A percentile compares a stretch with the other conserved stretches of the same genome.
These are phyloP conservation scores for Malus hybrid DNA, from an alignment of 331 rosid genomes.

Conservation along the genomic window DNA sequence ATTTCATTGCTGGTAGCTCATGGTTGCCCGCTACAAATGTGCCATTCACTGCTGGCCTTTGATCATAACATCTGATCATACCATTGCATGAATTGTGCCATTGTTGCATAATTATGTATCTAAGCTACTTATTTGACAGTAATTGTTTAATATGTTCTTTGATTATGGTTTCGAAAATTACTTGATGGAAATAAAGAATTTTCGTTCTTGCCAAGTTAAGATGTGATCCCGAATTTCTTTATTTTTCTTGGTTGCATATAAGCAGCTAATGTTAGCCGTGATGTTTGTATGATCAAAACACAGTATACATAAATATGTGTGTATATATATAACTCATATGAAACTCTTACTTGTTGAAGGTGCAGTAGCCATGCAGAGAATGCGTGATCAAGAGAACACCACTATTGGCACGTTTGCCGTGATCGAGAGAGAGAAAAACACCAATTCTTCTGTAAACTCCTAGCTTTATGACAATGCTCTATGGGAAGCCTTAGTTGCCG, in stretches of 20 bases:
- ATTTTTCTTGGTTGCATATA: background rate
- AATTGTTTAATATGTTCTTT: background rate
- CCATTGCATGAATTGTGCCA: background rate
- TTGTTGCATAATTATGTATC: background rate
- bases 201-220: background rate
- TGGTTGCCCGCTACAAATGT: constrained; percentile 51
- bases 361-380: too few species aligned
- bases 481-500: too few species aligned
- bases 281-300: too few species aligned
- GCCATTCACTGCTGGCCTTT: constrained; percentile 32
- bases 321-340: too few species aligned
- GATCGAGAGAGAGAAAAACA: too few species aligned
- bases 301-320: too few species aligned
- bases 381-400: too few species aligned
- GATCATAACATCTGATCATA: background rate
- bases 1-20: constrained; percentile 42
- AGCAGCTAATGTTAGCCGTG: too few species aligned
- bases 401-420: too few species aligned
- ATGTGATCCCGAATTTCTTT: background rate
- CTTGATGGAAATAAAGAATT: background rate
- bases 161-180: background rate
- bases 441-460: too few species aligned
- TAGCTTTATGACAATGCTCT: too few species aligned
- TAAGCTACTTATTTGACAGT: background rate
- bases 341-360: too few species aligned